Evolutionary conservation across 768 basidiomycete genomes (phyloP).

Genomic region (Lactarius sp.): DNA sequence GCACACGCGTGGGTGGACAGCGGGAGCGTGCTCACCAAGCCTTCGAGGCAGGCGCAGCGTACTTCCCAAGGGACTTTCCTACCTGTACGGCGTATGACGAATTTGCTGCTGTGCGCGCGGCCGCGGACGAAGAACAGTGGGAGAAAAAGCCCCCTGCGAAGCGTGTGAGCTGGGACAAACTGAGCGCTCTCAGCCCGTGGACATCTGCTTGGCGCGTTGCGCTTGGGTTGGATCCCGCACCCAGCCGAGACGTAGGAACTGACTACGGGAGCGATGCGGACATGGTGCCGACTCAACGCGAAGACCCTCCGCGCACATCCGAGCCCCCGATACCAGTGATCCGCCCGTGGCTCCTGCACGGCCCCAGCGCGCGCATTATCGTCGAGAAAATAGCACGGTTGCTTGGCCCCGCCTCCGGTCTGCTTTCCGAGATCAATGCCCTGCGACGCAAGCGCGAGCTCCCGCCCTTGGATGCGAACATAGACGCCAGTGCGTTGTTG

Average conservation of each 20-base stretch:
- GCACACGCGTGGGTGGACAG: conserved; percentile 81
- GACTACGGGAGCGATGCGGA: conserved; percentile 27
- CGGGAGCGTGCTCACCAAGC: conserved; percentile 75
- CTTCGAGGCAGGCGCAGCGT: conserved; percentile 70
- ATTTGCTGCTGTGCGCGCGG: conserved; percentile 46
- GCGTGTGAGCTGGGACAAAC: conserved; percentile 60
- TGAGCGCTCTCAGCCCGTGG: conserved; percentile 71
- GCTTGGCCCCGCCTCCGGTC: conserved; percentile 39
- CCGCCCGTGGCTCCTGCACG: conserved; percentile 68
- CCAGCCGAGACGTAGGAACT: conserved; percentile 4
- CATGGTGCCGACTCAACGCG: conserved; percentile 57
- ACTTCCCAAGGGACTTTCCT: conserved; percentile 83
- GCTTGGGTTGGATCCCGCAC: conserved; percentile 43
- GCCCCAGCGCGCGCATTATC: conserved; percentile 44
- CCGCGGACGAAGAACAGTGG: conserved; percentile 60
- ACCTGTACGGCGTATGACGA: conserved; percentile 47
- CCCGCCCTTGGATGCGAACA: conserved; percentile 32
- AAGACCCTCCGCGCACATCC: conserved; percentile 27
- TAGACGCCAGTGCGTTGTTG: conserved; percentile 44
- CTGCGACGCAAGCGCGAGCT: conserved; percentile 54
- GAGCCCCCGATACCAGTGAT: conserved; percentile 25
- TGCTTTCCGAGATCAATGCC: conserved; percentile 54
- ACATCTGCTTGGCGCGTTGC: conserved; percentile 66
- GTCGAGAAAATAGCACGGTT: conserved; percentile 38
- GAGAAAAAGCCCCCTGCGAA: conserved; percentile 84